A percentile compares a stretch with the other conserved stretches of the same genome.
Evolutionary conservation across 148 eudicot genomes (phyloP).

Genomic region (Cornus controversa): DNA sequence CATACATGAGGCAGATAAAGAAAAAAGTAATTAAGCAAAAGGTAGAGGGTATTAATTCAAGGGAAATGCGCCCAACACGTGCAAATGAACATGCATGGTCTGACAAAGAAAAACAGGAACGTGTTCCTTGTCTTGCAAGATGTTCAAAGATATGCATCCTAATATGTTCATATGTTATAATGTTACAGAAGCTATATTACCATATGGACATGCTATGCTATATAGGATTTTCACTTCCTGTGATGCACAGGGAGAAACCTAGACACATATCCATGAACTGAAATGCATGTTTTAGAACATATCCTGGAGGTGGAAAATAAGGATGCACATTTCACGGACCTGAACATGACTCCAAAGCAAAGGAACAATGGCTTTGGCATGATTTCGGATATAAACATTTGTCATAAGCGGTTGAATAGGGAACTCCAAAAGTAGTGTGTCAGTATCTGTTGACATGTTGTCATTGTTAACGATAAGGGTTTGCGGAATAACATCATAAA

Average conservation of each 20-base stretch:
- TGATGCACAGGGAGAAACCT: not conserved
- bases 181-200: not conserved
- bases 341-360: conserved; percentile 96
- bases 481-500: conserved; percentile 86
- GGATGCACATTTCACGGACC: conserved; percentile 42
- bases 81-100: not conserved
- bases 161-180: not conserved
- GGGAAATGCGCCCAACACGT: not conserved
- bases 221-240: not conserved
- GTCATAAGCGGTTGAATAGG: conserved; percentile 97
- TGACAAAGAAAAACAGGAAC: not conserved
- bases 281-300: not conserved
- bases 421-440: conserved; percentile 84
- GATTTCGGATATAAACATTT: conserved; percentile 74
- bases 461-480: conserved; percentile 83
- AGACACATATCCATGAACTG: not conserved
- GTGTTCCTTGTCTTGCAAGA: not conserved
- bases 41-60: not conserved
- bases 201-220: not conserved
- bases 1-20: not conserved
- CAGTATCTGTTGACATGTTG: conserved; percentile 74
- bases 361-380: conserved; percentile 84
- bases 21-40: not conserved
- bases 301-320: conserved; percentile 6
- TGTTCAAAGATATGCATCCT: not conserved